Base-by-base conservation (phyloP, 1,284 basidiomycete species). In the Xerocomus nothofagi region DNA sequence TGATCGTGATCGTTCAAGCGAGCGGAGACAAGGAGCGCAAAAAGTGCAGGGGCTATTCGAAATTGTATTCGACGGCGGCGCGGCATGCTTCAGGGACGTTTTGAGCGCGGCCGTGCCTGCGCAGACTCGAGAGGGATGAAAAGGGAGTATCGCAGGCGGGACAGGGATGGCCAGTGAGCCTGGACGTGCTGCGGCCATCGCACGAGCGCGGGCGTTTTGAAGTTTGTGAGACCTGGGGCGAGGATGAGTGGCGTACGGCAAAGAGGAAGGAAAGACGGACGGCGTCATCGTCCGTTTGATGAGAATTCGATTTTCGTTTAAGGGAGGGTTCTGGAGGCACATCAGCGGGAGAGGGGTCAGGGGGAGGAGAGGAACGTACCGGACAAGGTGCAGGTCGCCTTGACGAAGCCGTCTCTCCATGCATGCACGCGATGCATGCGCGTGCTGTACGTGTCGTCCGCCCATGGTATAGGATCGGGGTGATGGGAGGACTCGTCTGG, bases 71-170 rank as follows among this genome's bases (percentile, higher is more conserved):
- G 57, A 88, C 85, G 21, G 86, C 86, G 46, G 76, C 76, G 51
- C 77, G 78, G 62, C 86, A 88, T 8, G 86, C 86, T 59, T 87
- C 84, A 59, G 77, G 79, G 24, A 74, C 71, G 41, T 73, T 67
- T 11, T 74, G 70, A 38, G 74, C 71, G 34, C 63, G 70, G 20
- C 80, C 85, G 59, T 88, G 86, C 52, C 76, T 76, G 47, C 74
- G 74, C 4, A 88, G 75, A 58, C 74, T 71, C 44, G 80, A 75
- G 26, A 67, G 73, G 11, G 82, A 77, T 41, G 76, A 65, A 64
- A 88, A 88, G 54, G 72, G 76, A 17, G 79, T 73, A 62, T 88
- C 86, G 63, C 86, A 88, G 6, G 86, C 86, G 20, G 86, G 78
- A 72, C 86, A 88, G 4, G 78, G 69, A 53, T 75, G 71, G 29